Base-by-base conservation (phyloP, 2,329 filamentous ascomycete genomes). In the Fusarium pseudoanthophilum region DNA sequence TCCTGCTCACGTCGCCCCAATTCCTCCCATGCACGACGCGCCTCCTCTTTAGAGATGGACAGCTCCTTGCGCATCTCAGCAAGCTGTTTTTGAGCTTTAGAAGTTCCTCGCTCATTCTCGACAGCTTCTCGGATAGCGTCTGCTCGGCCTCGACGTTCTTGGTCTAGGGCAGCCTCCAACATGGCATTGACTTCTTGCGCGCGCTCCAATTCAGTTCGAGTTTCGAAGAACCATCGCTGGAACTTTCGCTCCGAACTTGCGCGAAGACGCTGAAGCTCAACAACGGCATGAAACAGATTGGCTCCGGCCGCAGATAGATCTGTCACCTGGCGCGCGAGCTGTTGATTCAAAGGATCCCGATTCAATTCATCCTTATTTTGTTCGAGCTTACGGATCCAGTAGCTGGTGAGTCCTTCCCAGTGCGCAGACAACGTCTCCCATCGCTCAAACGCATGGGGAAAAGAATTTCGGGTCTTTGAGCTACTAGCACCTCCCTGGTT, bases 151-250 rank as follows among this genome's bases (percentile, higher is more conserved):
- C 90, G 88, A 60, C 93, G 89, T 82, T 98, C 95, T 43, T 91
- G 87, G 49, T 92, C 88, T n/a, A 98, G 84, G 45, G 91, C 89
- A 39, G 88, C 86, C 78, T 97, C 92, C n/a, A 97, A 84, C 79
- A 95, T 90, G 7, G 91, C 95, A 64, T 94, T 93, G 42, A 93
- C 87, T 82, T 98, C 96, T 74, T 93, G 92, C 56, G 92, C 89
- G 34, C 93, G 91, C 84, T 98, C 96, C 74, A 97, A 90, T 75
- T 98, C 95, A 37, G 92, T 89, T 58, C 95, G 89, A 13, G 95
- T 97, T 81, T 99, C 96, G 77, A 97, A 97, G 83, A 98, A 98
- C 96, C 96, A 99, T 57, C 96, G 90, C 83, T 99, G 96, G 78
- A 99, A 99, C 81, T 98, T 98, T 73, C 96, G 91, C 82, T 99